Evolutionary conservation across 768 basidiomycete genomes (phyloP), one percentile per base, ranked within the genome.

Genomic region (Hemileccinum impolitum): DNA sequence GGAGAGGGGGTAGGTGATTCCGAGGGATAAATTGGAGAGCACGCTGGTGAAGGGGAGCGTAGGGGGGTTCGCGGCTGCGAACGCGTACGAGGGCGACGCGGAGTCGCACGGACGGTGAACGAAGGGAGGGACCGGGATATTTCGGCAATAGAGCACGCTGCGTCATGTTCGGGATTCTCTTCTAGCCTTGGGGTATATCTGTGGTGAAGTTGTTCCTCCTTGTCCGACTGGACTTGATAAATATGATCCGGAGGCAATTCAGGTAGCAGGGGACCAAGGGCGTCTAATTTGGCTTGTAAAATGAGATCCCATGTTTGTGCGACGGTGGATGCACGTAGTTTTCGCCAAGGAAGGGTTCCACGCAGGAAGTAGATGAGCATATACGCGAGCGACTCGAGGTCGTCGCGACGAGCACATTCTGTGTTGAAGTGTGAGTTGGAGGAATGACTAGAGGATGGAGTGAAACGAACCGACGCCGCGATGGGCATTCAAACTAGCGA

Each of bases 341-440:
- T 86, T 59, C 85, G 75, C 88, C 88, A 90, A 1, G 88, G 88
- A 3, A 90, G 72, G 0, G 82, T 83, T 14, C 88, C 87, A 6
- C 86, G 82, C 13, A 89, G 68, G 65, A 90, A 89, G 59, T 90
- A 89, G 37, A 89, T 81, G 51, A 90, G 77, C 85, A 89, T 87
- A 69, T 90, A 90, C 0, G 88, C 84, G 7, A 90, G 72, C 0
- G 82, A 82, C 67, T 90, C 87, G 49, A 90, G 77, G 60, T 90
- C 88, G 56, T 90, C 88, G 34, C 88, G 77, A 41, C 87, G 79
- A 6, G 85, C 85, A 11, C 81, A 82, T 66, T 90, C 87, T 83
- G 63, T 45, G 42, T 4, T 15, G 23, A 25, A 55, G 46, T 17
- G 39, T 39, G 9, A 46, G 30, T 23, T 13, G 36, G 37, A 32